A percentile compares a stretch with the other conserved stretches of the same genome.
Conservation (phyloP, 768 basidiomycete genomes). For the Boletus tylopilopsis region DNA sequence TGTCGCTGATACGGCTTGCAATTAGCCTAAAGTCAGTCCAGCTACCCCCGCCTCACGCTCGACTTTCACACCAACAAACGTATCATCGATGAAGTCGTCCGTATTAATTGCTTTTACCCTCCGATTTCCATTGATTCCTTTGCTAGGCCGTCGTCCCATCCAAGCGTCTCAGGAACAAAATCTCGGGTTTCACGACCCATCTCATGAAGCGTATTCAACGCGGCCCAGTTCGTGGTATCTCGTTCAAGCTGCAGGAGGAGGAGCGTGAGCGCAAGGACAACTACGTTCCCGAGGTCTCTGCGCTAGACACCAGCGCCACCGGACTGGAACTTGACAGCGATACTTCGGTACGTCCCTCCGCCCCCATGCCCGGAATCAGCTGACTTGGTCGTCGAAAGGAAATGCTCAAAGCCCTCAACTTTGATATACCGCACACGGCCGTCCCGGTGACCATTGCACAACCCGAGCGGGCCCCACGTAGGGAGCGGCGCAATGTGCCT, state of each 20-base stretch:
- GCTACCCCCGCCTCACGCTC: constrained; percentile 98
- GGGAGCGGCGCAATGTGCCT: constrained; percentile 77
- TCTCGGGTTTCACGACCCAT: constrained; percentile 99
- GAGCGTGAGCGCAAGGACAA: constrained; percentile 99
- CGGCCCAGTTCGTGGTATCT: constrained; percentile 98
- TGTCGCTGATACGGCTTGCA: neutral
- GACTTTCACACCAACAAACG: constrained; percentile 99
- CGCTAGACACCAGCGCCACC: constrained; percentile 72
- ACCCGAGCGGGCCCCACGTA: constrained; percentile 67
- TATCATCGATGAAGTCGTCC: constrained; percentile 95
- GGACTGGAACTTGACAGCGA: constrained; percentile 88
- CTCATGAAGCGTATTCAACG: constrained; percentile 99
- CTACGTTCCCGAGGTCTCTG: constrained; percentile 98
- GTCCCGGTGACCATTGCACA: constrained; percentile 58
- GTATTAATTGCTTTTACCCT: constrained; percentile 22
- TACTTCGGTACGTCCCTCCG: constrained; percentile 69
- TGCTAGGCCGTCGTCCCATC: constrained; percentile 87
- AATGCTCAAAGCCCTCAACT: constrained; percentile 88
- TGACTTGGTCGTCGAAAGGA: constrained; percentile 45
- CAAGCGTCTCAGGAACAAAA: constrained; percentile 99
- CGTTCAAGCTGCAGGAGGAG: constrained; percentile 99
- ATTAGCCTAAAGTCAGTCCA: constrained; percentile 26
- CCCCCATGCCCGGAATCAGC: neutral
- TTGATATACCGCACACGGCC: constrained; percentile 83
- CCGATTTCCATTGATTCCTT: neutral